Percentiles rank a stretch among this genome's conserved stretches.
Evolutionary conservation across 2,329 filamentous ascomycete genomes (phyloP).

Genomic region (Lachnellula arida): DNA sequence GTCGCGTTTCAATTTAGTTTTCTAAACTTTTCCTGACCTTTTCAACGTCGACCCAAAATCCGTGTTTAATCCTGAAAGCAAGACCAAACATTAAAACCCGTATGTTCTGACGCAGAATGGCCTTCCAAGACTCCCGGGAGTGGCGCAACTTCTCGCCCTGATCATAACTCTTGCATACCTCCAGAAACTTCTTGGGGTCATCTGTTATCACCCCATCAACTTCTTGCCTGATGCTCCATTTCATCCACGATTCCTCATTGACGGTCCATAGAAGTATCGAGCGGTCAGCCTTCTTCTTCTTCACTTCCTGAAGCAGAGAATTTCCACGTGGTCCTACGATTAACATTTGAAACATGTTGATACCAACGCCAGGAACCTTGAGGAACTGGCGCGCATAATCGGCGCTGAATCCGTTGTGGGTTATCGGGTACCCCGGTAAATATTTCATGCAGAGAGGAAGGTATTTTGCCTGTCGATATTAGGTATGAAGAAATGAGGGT

Average conservation of each 20-base stretch:
- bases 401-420: constrained; percentile 60
- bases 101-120: not conserved
- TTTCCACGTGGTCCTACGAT: constrained; percentile 65
- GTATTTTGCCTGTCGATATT: constrained; percentile 52
- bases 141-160: not conserved
- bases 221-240: constrained; percentile 63
- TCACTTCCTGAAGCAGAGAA: constrained; percentile 60
- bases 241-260: constrained; percentile 74
- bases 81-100: not conserved
- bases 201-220: constrained; percentile 86
- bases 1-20: not conserved
- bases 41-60: not conserved
- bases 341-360: constrained; percentile 69
- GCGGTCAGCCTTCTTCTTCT: constrained; percentile 42
- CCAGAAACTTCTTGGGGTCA: constrained; percentile 64
- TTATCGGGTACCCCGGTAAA: constrained; percentile 58
- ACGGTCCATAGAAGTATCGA: constrained; percentile 81
- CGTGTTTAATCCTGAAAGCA: not conserved
- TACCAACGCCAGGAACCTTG: constrained; percentile 60
- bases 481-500: not conserved
- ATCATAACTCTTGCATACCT: constrained; percentile 45
- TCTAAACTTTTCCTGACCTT: not conserved
- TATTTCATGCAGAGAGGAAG: constrained; percentile 57
- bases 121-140: not conserved
- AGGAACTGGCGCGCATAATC: constrained; percentile 66